Base-by-base conservation (phyloP, 1,139 yeast genomes). In the Candida albicans region DNA sequence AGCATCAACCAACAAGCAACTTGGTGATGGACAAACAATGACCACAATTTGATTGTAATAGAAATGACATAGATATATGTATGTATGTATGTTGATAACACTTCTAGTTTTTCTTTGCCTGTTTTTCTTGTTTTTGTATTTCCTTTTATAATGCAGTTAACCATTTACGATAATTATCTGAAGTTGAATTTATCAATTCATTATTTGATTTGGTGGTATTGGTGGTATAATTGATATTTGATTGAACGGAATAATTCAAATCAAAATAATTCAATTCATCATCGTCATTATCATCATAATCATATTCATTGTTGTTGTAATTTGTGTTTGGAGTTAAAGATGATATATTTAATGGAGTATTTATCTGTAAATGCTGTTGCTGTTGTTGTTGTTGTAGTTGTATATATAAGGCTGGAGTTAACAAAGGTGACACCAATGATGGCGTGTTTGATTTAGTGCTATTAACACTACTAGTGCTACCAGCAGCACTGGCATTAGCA, bases 81-180 rank as follows among this genome's bases (percentile, higher is more conserved):
- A 18, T 18, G 5, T 5, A 13, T 18, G 10, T 22, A 24, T 32
- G 24, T 32, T n/a, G n/a, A n/a, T n/a, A n/a, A n/a, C n/a, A n/a
- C n/a, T n/a, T n/a, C n/a, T n/a, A n/a, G n/a, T n/a, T n/a, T n/a
- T n/a, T n/a, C n/a, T n/a, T n/a, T n/a, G 12, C 13, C 34, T 32
- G 12, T 32, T 5, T 13, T 8, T 32, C 14, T 30, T 30, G 14
- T 30, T 24, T n/a, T 33, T n/a, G 10, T 25, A 18, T 18, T 18
- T 18, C 5, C 5, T 18, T 18, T 36, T 35, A 44, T 33, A 44
- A 44, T 22, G 48, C 45, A 38, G 44, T 42, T 50, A 70, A 61
- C 77, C 77, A 71, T 54, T 70, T 70, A 47, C 75, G 65, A 56
- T 71, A 71, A 55, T 71, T 71, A 46, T 68, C 67, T 29, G 72